Evolutionary conservation across 1,284 basidiomycete species (phyloP).

Genomic region (Blastosporella zonata): DNA sequence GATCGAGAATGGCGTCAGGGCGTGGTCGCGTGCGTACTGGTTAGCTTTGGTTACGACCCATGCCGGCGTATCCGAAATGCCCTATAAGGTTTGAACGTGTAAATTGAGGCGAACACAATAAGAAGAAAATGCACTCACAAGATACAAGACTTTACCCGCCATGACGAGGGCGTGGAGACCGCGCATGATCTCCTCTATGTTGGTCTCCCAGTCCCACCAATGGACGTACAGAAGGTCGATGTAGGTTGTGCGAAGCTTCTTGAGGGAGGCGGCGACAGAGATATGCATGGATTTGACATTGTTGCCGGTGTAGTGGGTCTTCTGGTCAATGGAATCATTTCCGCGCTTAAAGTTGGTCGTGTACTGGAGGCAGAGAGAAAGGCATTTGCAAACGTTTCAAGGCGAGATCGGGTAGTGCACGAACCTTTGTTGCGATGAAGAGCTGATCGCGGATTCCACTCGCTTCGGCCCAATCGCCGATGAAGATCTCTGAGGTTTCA

Average conservation of each 20-base stretch:
- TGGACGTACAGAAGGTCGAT: conserved; percentile 56
- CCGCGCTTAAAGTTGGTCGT: conserved; percentile 26
- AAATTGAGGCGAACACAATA: background rate
- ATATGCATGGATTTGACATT: conserved; percentile 41
- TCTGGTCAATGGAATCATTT: conserved; percentile 27
- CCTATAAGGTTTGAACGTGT: conserved; percentile 21
- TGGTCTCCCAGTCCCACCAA: conserved; percentile 52
- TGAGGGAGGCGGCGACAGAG: conserved; percentile 44
- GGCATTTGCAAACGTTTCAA: too few species aligned
- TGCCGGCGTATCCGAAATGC: conserved; percentile 40
- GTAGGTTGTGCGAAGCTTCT: conserved; percentile 55
- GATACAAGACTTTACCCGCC: conserved; percentile 46
- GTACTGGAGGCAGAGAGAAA: conserved; percentile 24
- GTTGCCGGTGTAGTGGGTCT: conserved; percentile 46
- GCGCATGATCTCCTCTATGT: conserved; percentile 55
- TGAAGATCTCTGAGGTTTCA: conserved; percentile 47
- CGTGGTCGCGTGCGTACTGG: conserved; percentile 41
- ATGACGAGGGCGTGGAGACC: conserved; percentile 42
- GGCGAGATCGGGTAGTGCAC: too few species aligned
- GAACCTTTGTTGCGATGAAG: conserved; percentile 53
- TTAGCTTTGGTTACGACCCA: conserved; percentile 44
- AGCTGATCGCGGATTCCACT: conserved; percentile 52
- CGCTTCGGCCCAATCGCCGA: conserved; percentile 56
- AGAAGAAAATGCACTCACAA: conserved; percentile 26
- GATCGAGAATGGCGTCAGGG: conserved; percentile 45